Evolutionary conservation across 257 asterid genomes (phyloP), one percentile per base, ranked within the genome.

Genomic region (Echites panduratus): DNA sequence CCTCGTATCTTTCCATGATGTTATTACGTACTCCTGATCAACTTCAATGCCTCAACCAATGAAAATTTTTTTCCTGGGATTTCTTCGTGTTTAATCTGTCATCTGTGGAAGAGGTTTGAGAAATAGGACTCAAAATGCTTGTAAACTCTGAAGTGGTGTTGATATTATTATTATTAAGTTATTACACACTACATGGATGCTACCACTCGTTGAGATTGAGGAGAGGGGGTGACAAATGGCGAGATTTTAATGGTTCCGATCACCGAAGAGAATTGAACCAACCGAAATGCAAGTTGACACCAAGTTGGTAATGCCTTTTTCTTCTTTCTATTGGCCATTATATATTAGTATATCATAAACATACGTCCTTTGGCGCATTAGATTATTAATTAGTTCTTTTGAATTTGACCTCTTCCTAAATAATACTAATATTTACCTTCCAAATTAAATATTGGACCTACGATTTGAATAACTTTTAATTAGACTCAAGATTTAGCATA

Each of bases 1-100:
- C 77, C 82, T 93, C 98, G 57, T 84, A 93, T 27, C 88, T 89
- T 66, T 93, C 97, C 98, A 92, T 91, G 6, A 38, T 59, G 12
- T 61, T 61, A 10, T 59, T 32, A 56, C 38, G 3, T n/a, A 32
- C 38, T 32, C 38, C 38, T 3, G 38, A 32, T 32, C 38, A 32
- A 32, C 38, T 32, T 22, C 63, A 58, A 58, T 48, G 2, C 43
- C 48, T 29, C 72, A 65, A 64, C 19, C 16, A 22, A 47, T 13
- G 57, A 72, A 44, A 40, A 11, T 38, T 10, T 1, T n/a, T 2
- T 20, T 22, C 29, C 4, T 64, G 54, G 63, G 63, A 1, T 56
- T 8, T 24, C 11, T 10, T 41, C 3, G 16, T 19, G 22, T 2
- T 45, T 56, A 0, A 40, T 2, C 43, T 6, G 6, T n/a, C n/a